Evolutionary conservation across 2,329 filamentous ascomycete species (phyloP), one percentile per base, ranked within the genome.

Genomic region (Fusarium setosum): DNA sequence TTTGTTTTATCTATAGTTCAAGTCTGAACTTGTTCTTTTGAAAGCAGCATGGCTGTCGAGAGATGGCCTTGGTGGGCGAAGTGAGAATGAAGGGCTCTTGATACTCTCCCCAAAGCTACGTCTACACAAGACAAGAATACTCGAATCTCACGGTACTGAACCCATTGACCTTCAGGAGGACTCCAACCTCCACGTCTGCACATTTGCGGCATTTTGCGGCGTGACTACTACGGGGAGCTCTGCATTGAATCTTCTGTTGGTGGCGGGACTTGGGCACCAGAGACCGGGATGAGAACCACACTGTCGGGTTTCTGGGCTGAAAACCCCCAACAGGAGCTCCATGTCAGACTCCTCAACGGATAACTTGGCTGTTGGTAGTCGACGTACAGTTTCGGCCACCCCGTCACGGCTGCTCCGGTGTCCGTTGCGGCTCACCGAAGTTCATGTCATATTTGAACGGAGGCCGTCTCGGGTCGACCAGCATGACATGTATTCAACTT

Each of bases 301-400:
- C 55, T 60, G 20, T 21, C 56, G 47, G 54, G 35, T 50, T 44
- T n/a, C 41, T 50, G 38, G 32, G 56, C 45, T 56, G 23, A 52
- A 54, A 38, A 35, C 29, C 47, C 21, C 9, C 13, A 18, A 20
- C 24, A 47, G 34, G 20, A 38, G n/a, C 20, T 29, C 13, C n/a
- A 32, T 35, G 35, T 17, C 34, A 41, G n/a, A n/a, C 42, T 31
- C 12, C 37, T 42, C 53, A 47, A 56, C 34, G 31, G 31, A 42
- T 29, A 7, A 32, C 24, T 29, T 4, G 24, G 23, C 34, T 32
- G 37, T 54, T 45, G 24, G 49, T 23, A 23, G 29, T 12, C 24
- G 13, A 13, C 3, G 31, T 44, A 48, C 17, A 40, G 24, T 63
- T 49, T 20, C 40, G 13, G 23, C 17, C 6, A 5, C 12, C 26